Conservation (phyloP, 768 basidiomycete species). For the Tylopilus balloui region DNA sequence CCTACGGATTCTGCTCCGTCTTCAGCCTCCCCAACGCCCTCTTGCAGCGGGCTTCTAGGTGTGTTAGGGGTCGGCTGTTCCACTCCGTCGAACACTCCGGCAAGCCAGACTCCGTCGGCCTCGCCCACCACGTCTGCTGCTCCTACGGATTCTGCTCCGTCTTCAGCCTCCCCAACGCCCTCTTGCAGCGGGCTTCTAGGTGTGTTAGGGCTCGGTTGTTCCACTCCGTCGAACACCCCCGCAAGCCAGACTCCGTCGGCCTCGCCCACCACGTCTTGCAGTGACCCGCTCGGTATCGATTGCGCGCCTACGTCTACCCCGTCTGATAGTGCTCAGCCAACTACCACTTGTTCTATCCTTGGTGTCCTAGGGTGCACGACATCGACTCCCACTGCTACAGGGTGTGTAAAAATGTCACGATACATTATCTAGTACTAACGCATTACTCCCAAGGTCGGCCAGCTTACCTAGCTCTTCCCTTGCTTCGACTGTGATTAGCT, state of each 20-base stretch:
- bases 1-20: neutral
- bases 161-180: neutral
- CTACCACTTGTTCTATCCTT: constrained; percentile 16
- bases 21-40: neutral
- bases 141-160: neutral
- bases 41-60: neutral
- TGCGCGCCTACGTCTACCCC: neutral
- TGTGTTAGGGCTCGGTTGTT: constrained; percentile 9
- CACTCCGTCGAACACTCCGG: too few species aligned
- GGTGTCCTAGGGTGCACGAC: constrained; percentile 19
- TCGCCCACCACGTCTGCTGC: too few species aligned
- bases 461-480: neutral
- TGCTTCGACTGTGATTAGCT: constrained; percentile 28
- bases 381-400: constrained; percentile 2
- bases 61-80: too few species aligned
- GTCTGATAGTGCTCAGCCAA: neutral
- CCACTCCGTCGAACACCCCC: constrained; percentile 10
- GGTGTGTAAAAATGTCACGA: constrained; percentile 6
- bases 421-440: neutral
- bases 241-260: constrained; percentile 4
- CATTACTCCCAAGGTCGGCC: neutral
- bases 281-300: neutral
- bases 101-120: too few species aligned
- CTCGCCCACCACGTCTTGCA: neutral
- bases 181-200: constrained; percentile 10